Base-by-base conservation (phyloP, 2,329 filamentous ascomycete genomes). In the Aaosphaeria pasadenensis region DNA sequence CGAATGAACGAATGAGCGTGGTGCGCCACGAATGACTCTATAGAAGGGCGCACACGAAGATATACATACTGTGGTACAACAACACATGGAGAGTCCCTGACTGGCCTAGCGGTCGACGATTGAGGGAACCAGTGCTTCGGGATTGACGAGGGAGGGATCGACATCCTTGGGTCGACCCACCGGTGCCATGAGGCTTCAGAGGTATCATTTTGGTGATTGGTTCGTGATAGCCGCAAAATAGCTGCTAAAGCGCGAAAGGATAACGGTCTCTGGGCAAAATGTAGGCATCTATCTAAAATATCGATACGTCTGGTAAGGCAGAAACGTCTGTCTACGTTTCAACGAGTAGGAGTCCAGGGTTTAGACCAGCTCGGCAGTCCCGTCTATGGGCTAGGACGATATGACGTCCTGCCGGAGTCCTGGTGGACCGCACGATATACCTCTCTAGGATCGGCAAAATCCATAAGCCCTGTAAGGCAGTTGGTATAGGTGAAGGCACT, bases 351-450 rank as follows among this genome's bases (percentile, higher is more conserved):
- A 33, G 30, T 9, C 42, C 46, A 35, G 33, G 49, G 38, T 24
- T 44, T 29, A 43, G 45, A 39, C 47, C 52, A 59, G 57, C 52
- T 66, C 64, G 64, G 62, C 52, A 48, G 42, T 61, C 45, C 64
- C 64, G 64, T 59, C 30, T 44, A 52, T 50, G 17, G 17, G 17
- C 17, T 24, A 24, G 17, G 17, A 24, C 17, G 50, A 51, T 57
- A 65, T 67, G 60, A 62, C 52, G 55, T 60, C 47, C 44, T 44
- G 28, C 11, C 44, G 29, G 44, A 53, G 24, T 41, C 40, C 51
- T 43, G 17, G 17, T 24, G 17, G 17, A 24, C 17, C 17, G 17
- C 17, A 24, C 17, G 17, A 24, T 24, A 24, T 24, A 24, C 17
- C 17, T 24, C 17, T 24, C 17, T 24, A 24, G 17, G 17, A 24